phyloP scores from a whole-genome alignment of 805 yeast species.

The Wickerhamia fluorescens region DNA sequence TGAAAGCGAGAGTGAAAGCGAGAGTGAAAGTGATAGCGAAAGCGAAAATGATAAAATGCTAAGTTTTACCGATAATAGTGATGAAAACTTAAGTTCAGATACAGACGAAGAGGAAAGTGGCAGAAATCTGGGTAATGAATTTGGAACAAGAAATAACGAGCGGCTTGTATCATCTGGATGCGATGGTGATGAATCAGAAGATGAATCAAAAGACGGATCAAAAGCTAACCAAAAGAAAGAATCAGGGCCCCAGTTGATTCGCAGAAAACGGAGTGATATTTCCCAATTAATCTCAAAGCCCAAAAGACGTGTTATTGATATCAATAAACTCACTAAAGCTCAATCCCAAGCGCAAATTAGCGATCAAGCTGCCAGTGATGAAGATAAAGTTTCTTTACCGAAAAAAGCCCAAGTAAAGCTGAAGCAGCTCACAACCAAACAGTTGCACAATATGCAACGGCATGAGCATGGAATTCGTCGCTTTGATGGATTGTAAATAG shows the following conservation, averaged over 20 bases:
- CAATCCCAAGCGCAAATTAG: not conserved
- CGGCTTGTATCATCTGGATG: slow-evolving; percentile 8
- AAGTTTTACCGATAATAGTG: slow-evolving; percentile 5
- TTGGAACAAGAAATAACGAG: slow-evolving; percentile 3
- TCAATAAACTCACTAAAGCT: slow-evolving; percentile 14
- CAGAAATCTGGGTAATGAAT: slow-evolving; percentile 2
- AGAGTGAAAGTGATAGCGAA: slow-evolving; percentile 18
- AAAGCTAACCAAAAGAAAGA: slow-evolving; percentile 7
- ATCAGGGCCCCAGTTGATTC: slow-evolving; percentile 7
- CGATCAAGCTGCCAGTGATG: not conserved
- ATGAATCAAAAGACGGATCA: slow-evolving; percentile 10
- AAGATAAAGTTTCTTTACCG: slow-evolving; percentile 1
- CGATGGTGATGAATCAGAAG: slow-evolving; percentile 9
- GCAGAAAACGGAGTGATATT: slow-evolving; percentile 8
- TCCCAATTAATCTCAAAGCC: slow-evolving; percentile 9
- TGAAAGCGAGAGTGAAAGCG: slow-evolving; percentile 16
- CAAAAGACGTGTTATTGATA: slow-evolving; percentile 12
- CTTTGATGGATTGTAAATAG: slow-evolving; percentile 51
- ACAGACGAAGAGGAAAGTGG: slow-evolving; percentile 6
- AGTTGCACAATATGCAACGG: slow-evolving; percentile 39
- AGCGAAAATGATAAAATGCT: slow-evolving; percentile 6
- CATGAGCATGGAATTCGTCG: slow-evolving; percentile 59
- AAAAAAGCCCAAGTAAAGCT: slow-evolving; percentile 27
- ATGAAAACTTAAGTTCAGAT: slow-evolving; percentile 4
- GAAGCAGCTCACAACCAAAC: slow-evolving; percentile 34